Percentiles rank a stretch among this genome's conserved stretches.
These are phyloP conservation scores for Talaromyces sp. DNA, from an alignment of 2,329 filamentous ascomycete genomes.

Conservation along the genomic window DNA sequence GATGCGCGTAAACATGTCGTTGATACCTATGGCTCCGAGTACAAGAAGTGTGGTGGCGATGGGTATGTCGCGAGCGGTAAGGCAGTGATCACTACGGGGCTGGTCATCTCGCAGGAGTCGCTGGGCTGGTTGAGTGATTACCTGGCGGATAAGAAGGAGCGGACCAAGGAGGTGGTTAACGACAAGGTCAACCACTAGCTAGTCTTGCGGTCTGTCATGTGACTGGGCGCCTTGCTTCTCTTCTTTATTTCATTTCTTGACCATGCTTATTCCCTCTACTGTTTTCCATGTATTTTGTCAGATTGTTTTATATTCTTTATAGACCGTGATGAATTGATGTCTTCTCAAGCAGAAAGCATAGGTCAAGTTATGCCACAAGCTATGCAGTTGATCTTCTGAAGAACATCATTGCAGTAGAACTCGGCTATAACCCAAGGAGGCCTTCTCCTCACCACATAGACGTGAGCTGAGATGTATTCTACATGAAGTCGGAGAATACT, in stretches of 20 bases:
- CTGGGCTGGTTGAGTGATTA: slow-evolving; percentile 59
- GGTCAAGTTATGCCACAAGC: background rate
- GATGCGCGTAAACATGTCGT: slow-evolving; percentile 51
- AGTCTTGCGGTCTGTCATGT: slow-evolving; percentile 4
- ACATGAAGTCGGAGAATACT: too few relatives aligned
- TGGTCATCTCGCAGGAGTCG: slow-evolving; percentile 64
- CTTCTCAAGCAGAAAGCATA: background rate
- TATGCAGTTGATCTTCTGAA: background rate
- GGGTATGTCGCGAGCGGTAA: slow-evolving; percentile 65
- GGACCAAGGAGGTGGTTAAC: slow-evolving; percentile 54
- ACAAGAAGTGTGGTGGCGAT: slow-evolving; percentile 50
- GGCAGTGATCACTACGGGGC: slow-evolving; percentile 63
- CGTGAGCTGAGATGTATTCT: too few relatives aligned
- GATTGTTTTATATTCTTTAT: background rate
- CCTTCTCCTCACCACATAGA: too few relatives aligned
- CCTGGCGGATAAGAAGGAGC: slow-evolving; percentile 60
- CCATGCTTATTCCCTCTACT: background rate
- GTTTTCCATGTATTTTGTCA: background rate
- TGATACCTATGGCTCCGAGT: slow-evolving; percentile 43
- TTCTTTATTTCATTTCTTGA: background rate
- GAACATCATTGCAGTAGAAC: too few relatives aligned
- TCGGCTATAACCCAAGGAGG: too few relatives aligned
- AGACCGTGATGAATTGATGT: slow-evolving; percentile 2
- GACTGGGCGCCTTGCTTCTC: background rate
- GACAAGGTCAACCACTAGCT: slow-evolving; percentile 43